phyloP scores from a whole-genome alignment of 2,329 filamentous ascomycete genomes.

The Colletotrichum simmondsii region DNA sequence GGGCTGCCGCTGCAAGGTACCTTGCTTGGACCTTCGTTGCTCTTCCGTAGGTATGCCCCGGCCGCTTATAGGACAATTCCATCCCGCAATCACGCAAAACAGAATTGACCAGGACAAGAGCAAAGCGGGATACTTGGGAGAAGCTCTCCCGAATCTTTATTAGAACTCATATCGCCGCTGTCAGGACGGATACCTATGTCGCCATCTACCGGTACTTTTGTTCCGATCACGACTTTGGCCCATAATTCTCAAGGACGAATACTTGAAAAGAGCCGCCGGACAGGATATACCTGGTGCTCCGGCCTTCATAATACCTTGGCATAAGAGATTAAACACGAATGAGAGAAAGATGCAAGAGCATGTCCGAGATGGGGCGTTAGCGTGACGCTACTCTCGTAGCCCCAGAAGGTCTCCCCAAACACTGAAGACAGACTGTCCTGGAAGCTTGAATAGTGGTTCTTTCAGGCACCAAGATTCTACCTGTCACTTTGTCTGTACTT shows the following conservation, averaged over 20 bases:
- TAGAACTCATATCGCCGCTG: neutral
- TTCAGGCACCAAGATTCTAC: neutral
- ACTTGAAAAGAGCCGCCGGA: neutral
- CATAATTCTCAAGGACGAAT: neutral
- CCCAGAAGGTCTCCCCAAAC: conserved; percentile 14
- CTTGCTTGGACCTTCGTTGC: neutral
- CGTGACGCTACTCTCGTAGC: conserved; percentile 13
- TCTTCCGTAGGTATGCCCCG: neutral
- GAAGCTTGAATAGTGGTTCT: conserved; percentile 29
- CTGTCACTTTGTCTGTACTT: neutral
- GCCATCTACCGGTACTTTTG: neutral
- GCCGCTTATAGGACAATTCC: neutral
- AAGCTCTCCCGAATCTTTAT: neutral
- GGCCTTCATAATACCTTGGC: neutral
- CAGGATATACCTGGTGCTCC: neutral
- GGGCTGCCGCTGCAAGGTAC: neutral
- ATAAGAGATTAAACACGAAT: neutral
- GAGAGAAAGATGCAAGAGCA: conserved; percentile 1
- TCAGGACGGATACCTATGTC: neutral
- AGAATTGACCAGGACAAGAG: neutral
- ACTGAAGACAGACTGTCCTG: conserved; percentile 13
- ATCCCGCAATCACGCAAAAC: conserved; percentile 2
- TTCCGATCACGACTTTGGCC: neutral
- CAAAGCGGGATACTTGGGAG: no score
- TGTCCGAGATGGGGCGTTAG: conserved; percentile 1